Percentiles rank a stretch among this genome's conserved stretches.
Evolutionary conservation across 257 asterid species (phyloP).

Genomic region (Petrea volubilis): DNA sequence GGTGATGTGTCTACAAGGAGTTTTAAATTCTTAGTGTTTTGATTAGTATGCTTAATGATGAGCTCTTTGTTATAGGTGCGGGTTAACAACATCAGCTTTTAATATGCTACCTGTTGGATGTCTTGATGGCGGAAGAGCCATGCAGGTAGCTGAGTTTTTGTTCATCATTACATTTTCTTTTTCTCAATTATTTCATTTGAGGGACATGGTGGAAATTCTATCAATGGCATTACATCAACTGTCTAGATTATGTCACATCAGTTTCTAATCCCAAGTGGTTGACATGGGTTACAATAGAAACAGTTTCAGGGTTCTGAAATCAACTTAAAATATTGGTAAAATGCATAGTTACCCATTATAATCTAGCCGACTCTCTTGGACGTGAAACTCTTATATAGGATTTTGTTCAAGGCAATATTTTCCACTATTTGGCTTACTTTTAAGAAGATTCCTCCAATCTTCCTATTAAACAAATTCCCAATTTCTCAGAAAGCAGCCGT

Average conservation of each 20-base stretch:
- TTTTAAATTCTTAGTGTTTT: constrained; percentile 8
- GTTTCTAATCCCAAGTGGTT: constrained; percentile 8
- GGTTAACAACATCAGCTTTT: constrained; percentile 91
- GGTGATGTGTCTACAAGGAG: constrained; percentile 48
- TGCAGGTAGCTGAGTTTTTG: constrained; percentile 64
- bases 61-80: constrained; percentile 63
- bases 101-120: constrained; percentile 94
- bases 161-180: not conserved
- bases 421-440: not conserved
- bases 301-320: not conserved
- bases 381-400: not conserved
- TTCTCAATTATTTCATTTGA: not conserved
- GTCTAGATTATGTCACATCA: not conserved
- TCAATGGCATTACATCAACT: not conserved
- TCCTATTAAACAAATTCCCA: not conserved
- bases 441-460: not conserved
- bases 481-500: not conserved
- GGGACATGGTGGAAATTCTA: constrained; percentile 19
- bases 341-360: not conserved
- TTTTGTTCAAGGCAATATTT: not conserved
- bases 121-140: constrained; percentile 96
- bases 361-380: not conserved
- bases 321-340: not conserved
- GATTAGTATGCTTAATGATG: constrained; percentile 14
- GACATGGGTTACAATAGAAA: not conserved